Evolutionary conservation across 345 rosid genomes (phyloP).

Genomic region (Boechera stricta): DNA sequence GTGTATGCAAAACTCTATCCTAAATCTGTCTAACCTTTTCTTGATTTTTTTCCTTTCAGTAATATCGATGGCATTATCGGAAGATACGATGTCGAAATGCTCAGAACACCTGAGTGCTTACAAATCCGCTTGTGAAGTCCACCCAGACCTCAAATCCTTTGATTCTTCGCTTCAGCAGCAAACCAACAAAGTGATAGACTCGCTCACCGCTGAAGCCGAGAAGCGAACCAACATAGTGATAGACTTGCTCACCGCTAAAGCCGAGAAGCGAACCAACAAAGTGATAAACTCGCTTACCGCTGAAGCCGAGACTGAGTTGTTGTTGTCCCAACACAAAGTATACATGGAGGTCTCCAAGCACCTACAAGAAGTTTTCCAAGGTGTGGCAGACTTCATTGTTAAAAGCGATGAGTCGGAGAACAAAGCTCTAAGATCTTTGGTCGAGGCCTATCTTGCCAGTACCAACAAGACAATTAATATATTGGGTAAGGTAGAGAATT

Average conservation of each 20-base stretch:
- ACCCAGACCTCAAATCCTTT: neutral
- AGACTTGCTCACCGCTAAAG: no score
- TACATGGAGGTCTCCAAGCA: neutral
- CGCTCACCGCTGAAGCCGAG: no score
- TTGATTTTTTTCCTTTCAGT: neutral
- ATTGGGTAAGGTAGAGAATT: neutral
- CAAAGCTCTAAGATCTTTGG: neutral
- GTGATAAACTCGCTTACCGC: neutral
- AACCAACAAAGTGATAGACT: no score
- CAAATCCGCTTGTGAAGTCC: neutral
- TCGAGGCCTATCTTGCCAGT: neutral
- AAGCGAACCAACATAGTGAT: no score
- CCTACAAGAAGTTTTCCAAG: neutral
- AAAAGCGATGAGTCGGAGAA: neutral
- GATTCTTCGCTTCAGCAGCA: neutral
- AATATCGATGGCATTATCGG: neutral
- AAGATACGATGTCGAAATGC: neutral
- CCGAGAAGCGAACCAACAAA: neutral
- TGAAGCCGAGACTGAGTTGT: neutral
- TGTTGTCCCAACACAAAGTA: neutral
- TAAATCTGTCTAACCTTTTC: neutral
- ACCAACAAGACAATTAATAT: neutral
- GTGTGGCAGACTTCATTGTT: neutral
- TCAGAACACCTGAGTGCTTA: neutral
- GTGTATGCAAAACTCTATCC: no score